phyloP scores from a whole-genome alignment of 345 rosid genomes.

The Diplotaxis tenuifolia region DNA sequence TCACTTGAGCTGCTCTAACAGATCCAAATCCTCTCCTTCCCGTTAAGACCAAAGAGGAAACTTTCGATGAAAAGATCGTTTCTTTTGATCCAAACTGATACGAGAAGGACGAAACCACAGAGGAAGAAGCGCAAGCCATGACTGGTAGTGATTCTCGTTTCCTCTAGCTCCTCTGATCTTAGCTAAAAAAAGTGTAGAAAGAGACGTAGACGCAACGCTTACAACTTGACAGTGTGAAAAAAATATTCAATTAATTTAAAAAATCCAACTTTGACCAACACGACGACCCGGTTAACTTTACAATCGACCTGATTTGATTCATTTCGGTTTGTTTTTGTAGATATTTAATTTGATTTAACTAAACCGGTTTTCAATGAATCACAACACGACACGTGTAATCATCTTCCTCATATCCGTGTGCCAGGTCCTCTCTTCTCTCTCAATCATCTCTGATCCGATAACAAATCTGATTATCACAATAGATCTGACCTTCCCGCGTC shows the following conservation, averaged over 20 bases:
- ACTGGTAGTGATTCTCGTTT: background rate
- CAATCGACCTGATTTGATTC: background rate
- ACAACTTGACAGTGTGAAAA: background rate
- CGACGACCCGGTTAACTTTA: constrained; percentile 4
- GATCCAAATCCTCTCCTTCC: constrained; percentile 25
- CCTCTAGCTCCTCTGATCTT: background rate
- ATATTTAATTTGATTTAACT: no score
- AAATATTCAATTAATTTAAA: background rate
- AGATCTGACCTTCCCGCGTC: constrained; percentile 10
- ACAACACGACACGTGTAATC: constrained; percentile 34
- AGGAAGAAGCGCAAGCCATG: constrained; percentile 28
- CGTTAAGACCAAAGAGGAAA: background rate
- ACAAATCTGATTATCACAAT: constrained; percentile 30
- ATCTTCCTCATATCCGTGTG: constrained; percentile 22
- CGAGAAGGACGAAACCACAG: background rate
- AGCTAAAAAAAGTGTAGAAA: constrained; percentile 3
- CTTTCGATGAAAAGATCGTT: background rate
- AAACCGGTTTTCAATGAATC: no score
- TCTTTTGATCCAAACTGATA: background rate
- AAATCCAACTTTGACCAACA: constrained; percentile 1
- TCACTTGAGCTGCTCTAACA: constrained; percentile 37
- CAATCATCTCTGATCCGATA: constrained; percentile 12
- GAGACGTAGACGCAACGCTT: constrained; percentile 20
- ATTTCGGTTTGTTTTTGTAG: background rate
- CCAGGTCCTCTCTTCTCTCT: constrained; percentile 27